phyloP scores from a whole-genome alignment of 176 grass and related monocot genomes.

The Phoenix roebelenii region DNA sequence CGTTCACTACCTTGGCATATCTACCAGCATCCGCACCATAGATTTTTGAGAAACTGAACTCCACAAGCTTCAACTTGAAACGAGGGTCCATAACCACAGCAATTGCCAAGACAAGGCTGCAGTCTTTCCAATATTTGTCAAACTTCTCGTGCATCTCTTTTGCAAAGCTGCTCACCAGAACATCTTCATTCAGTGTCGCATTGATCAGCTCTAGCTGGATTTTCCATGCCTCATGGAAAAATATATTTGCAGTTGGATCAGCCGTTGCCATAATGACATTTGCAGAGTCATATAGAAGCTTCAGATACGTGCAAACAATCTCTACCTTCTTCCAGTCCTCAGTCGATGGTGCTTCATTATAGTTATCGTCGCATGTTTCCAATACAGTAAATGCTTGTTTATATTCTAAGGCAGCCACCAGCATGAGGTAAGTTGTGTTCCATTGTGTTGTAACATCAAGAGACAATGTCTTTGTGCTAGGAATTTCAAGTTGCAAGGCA shows the following conservation, averaged over 20 bases:
- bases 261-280: constrained; percentile 47
- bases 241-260: constrained; percentile 67
- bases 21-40: constrained; percentile 50
- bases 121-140: constrained; percentile 94
- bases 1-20: constrained; percentile 65
- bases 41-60: constrained; percentile 90
- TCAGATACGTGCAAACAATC: constrained; percentile 51
- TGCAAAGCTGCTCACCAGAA: constrained; percentile 41
- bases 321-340: constrained; percentile 81
- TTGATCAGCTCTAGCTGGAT: constrained; percentile 63
- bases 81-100: constrained; percentile 89
- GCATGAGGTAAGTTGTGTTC: constrained; percentile 86
- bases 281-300: constrained; percentile 67
- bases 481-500: constrained; percentile 55
- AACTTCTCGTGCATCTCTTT: constrained; percentile 82
- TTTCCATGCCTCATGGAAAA: constrained; percentile 90
- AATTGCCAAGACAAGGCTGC: constrained; percentile 71
- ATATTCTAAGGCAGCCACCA: constrained; percentile 76
- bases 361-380: constrained; percentile 76
- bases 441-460: constrained; percentile 83
- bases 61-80: constrained; percentile 90
- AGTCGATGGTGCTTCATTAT: constrained; percentile 64
- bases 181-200: constrained; percentile 42
- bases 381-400: constrained; percentile 54
- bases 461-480: constrained; percentile 56